These are phyloP conservation scores for Penicillium sp. DNA, from an alignment of 2,329 filamentous ascomycete genomes.

Conservation along the genomic window DNA sequence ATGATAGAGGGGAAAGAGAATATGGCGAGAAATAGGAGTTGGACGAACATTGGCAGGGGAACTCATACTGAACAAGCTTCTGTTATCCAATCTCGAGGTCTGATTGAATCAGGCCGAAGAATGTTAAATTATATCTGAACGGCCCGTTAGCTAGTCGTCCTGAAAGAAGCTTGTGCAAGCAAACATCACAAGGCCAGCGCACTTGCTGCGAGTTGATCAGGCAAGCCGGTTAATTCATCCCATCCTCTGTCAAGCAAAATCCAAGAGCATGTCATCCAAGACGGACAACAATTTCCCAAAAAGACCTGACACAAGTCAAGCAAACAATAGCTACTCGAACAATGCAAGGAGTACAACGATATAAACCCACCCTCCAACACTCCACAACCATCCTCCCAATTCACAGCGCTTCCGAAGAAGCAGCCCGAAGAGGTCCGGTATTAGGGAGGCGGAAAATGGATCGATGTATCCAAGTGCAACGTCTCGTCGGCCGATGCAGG, in stretches of 20 bases:
- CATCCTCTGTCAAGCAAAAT: constrained; percentile 44
- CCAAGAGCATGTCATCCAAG: constrained; percentile 40
- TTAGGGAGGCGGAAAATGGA: constrained; percentile 45
- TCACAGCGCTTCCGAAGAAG: constrained; percentile 17
- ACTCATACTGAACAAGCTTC: not conserved
- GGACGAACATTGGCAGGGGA: not conserved
- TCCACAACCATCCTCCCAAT: constrained; percentile 53
- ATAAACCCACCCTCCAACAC: constrained; percentile 32
- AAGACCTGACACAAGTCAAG: constrained; percentile 42
- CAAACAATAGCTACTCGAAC: constrained; percentile 30
- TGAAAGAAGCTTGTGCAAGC: not conserved
- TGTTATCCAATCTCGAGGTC: not conserved
- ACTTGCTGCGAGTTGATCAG: constrained; percentile 34
- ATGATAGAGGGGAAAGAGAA: not conserved
- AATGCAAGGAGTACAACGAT: constrained; percentile 30
- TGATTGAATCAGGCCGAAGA: not conserved
- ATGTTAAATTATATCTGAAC: constrained; percentile 3
- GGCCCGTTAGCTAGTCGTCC: constrained; percentile 3
- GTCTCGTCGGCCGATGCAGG: constrained; percentile 27
- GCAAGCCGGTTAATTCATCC: constrained; percentile 51
- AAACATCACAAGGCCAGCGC: constrained; percentile 14
- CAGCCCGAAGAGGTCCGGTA: constrained; percentile 47
- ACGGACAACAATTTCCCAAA: constrained; percentile 39
- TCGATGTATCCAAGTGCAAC: constrained; percentile 29
- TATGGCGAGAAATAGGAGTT: not conserved